These are phyloP conservation scores for Cordyceps militaris DNA, from an alignment of 2,329 filamentous ascomycete genomes.

Conservation along the genomic window DNA sequence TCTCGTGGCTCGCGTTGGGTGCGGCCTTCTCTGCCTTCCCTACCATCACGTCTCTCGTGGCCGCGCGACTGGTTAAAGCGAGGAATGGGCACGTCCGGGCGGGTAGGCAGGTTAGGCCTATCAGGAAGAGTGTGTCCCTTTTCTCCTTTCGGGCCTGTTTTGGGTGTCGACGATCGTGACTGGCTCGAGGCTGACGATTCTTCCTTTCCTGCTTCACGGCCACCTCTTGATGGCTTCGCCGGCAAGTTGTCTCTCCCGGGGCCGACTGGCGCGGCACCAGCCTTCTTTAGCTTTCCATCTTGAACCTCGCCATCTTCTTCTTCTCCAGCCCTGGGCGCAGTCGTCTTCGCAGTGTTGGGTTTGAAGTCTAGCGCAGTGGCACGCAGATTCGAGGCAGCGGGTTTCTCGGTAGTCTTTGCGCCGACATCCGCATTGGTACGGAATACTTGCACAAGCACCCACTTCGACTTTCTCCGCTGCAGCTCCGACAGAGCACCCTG, in stretches of 20 bases:
- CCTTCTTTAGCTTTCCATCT: conserved; percentile 39
- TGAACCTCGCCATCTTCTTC: conserved; percentile 69
- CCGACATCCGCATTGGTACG: conserved; percentile 43
- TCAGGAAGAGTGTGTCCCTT: conserved; percentile 30
- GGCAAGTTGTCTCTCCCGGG: conserved; percentile 28
- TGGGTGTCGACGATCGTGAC: conserved; percentile 23
- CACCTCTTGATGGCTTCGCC: conserved; percentile 23
- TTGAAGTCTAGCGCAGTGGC: conserved; percentile 59
- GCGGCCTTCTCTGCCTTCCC: conserved; percentile 28
- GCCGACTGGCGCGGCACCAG: conserved; percentile 10
- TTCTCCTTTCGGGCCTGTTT: conserved; percentile 19
- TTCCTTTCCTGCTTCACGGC: conserved; percentile 24
- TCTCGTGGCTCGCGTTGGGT: conserved; percentile 30
- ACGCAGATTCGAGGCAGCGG: conserved; percentile 38
- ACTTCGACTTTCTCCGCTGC: conserved; percentile 57
- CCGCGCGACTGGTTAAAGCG: conserved; percentile 36
- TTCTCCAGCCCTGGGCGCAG: conserved; percentile 32
- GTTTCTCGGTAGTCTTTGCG: conserved; percentile 25
- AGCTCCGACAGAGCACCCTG: conserved; percentile 65
- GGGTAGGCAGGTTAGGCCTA: conserved; percentile 42
- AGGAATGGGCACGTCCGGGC: conserved; percentile 51
- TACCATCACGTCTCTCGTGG: conserved; percentile 33
- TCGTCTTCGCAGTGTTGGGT: conserved; percentile 37
- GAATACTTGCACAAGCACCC: conserved; percentile 71
- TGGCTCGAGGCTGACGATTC: conserved; percentile 14